These are phyloP conservation scores for Boletus speciosus DNA, from an alignment of 768 basidiomycete genomes.

Conservation along the genomic window DNA sequence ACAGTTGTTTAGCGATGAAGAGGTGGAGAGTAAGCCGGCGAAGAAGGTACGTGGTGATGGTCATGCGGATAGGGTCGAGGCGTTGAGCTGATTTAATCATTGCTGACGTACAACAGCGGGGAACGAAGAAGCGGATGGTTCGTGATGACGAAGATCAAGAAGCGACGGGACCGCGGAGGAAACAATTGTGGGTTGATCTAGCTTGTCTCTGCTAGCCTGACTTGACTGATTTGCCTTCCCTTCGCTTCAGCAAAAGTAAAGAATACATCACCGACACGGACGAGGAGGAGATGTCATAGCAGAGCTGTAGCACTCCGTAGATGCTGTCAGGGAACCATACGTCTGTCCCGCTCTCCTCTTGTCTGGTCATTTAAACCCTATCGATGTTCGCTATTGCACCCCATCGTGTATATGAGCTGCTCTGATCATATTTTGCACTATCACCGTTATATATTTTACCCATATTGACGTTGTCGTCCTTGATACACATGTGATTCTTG, in stretches of 20 bases:
- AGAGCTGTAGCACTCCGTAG: not conserved
- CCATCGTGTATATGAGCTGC: not conserved
- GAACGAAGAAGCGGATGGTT: conserved; percentile 70
- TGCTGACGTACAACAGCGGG: conserved; percentile 31
- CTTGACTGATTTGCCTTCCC: conserved; percentile 1
- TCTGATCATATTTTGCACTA: conserved; percentile 1
- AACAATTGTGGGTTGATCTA: conserved; percentile 60
- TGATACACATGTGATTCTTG: not conserved
- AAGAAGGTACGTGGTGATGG: conserved; percentile 55
- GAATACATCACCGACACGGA: conserved; percentile 86
- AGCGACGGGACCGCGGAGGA: conserved; percentile 60
- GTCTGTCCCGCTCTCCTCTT: not conserved
- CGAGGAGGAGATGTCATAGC: conserved; percentile 66
- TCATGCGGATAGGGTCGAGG: not conserved
- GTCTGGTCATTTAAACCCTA: not conserved
- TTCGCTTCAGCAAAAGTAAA: conserved; percentile 71
- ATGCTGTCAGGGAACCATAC: not conserved
- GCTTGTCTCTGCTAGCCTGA: not conserved
- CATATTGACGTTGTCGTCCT: not conserved
- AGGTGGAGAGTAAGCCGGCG: conserved; percentile 50
- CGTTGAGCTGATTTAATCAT: not conserved
- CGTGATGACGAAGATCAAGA: conserved; percentile 80
- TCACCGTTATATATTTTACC: not conserved
- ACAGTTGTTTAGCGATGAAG: conserved; percentile 69
- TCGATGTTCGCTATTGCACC: not conserved